A percentile compares a stretch with the other conserved stretches of the same genome.
Evolutionary conservation across 2,329 filamentous ascomycete species (phyloP).

Genomic region (Pezicula carpinea): DNA sequence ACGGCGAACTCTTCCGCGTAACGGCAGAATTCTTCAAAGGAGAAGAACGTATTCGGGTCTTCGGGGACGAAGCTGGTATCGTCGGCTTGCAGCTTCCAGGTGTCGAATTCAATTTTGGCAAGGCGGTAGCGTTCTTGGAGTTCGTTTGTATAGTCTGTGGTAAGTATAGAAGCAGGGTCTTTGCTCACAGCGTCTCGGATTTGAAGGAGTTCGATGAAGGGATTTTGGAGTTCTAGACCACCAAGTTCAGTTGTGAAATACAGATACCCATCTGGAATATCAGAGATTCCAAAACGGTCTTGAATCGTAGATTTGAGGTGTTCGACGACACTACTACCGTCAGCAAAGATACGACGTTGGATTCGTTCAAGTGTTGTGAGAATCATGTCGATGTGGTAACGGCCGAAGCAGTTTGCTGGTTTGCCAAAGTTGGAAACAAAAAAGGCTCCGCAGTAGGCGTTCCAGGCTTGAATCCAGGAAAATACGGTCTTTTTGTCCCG

Average conservation of each 20-base stretch:
- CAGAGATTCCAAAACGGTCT: slow-evolving; percentile 39
- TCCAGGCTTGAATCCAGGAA: slow-evolving; percentile 56
- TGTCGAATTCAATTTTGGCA: slow-evolving; percentile 30
- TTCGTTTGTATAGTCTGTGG: slow-evolving; percentile 23
- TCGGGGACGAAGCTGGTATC: slow-evolving; percentile 7
- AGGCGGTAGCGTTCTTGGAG: slow-evolving; percentile 31
- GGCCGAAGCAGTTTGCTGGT: slow-evolving; percentile 49
- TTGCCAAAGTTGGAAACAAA: slow-evolving; percentile 54
- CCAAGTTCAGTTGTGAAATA: slow-evolving; percentile 36
- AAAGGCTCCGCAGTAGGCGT: slow-evolving; percentile 51
- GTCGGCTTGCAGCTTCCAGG: slow-evolving; percentile 5
- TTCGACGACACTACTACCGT: slow-evolving; percentile 35
- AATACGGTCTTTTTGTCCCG: slow-evolving; percentile 46
- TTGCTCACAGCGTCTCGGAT: slow-evolving; percentile 21
- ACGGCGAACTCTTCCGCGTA: slow-evolving; percentile 30
- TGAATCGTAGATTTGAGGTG: slow-evolving; percentile 44
- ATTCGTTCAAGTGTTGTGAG: slow-evolving; percentile 47
- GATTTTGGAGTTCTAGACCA: slow-evolving; percentile 36
- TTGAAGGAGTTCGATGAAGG: slow-evolving; percentile 32
- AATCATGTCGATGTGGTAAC: slow-evolving; percentile 50
- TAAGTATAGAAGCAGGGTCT: slow-evolving; percentile 21
- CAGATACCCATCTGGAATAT: slow-evolving; percentile 37
- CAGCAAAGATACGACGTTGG: slow-evolving; percentile 44
- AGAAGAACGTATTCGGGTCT: slow-evolving; percentile 30
- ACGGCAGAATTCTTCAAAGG: slow-evolving; percentile 33